phyloP scores from a whole-genome alignment of 768 basidiomycete species.

The Suillus bovinus region DNA sequence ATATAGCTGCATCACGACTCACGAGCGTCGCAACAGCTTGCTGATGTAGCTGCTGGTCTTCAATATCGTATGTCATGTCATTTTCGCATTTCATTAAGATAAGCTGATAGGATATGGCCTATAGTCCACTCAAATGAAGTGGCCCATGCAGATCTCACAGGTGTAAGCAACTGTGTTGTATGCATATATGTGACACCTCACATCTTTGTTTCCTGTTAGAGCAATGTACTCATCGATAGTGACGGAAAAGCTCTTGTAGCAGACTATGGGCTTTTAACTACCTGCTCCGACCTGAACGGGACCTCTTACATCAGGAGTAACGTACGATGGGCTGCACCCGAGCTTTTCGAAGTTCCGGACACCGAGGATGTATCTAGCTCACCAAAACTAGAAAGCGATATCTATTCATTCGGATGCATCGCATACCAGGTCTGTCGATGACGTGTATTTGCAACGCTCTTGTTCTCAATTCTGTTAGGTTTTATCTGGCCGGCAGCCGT shows the following conservation, averaged over 20 bases:
- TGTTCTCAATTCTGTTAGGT: background rate
- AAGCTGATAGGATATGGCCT: background rate
- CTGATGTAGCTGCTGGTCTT: slow-evolving; percentile 12
- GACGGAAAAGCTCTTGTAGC: background rate
- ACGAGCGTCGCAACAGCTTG: slow-evolving; percentile 2
- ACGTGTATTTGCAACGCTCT: background rate
- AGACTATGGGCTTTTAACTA: slow-evolving; percentile 1
- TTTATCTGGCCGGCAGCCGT: background rate
- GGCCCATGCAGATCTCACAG: slow-evolving; percentile 6
- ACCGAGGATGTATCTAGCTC: background rate
- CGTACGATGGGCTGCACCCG: slow-evolving; percentile 32
- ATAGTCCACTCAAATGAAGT: background rate
- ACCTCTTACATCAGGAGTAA: slow-evolving; percentile 23
- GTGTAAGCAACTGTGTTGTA: background rate
- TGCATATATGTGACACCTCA: background rate
- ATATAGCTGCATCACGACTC: background rate
- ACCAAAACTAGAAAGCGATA: background rate
- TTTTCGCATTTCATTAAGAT: background rate
- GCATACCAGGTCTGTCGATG: background rate
- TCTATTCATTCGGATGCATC: background rate
- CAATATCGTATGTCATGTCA: slow-evolving; percentile 8
- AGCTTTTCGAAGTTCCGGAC: slow-evolving; percentile 25
- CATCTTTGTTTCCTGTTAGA: background rate
- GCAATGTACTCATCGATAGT: background rate
- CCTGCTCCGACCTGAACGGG: background rate